Evolutionary conservation across 2,329 filamentous ascomycete species (phyloP), one percentile per base, ranked within the genome.

Genomic region (Colletotrichum horii): DNA sequence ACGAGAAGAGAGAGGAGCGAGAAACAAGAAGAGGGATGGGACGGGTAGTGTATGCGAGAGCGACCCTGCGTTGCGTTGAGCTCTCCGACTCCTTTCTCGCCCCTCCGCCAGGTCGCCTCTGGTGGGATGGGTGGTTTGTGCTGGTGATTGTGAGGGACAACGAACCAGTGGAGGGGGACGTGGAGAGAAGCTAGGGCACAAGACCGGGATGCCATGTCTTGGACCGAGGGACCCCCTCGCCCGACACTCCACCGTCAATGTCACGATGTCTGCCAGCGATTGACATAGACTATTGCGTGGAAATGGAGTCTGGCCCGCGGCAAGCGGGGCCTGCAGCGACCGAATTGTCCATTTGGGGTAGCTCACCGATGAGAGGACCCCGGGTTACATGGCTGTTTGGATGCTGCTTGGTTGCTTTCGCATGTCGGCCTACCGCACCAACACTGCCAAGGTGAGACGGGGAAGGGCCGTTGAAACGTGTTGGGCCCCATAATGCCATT

Each of bases 261-360:
- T 64, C 48, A 75, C 70, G 70, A 75, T 36, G 32, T 55, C 26
- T 34, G 56, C 66, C 14, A 48, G 34, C 43, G 55, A 75, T 75
- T 68, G 56, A 58, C 69, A 75, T 48, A 24, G 56, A 73, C 64
- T 48, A 68, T 34, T 65, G 38, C 56, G 64, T 64, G 60, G 73
- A 75, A 69, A 69, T n/a, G 73, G 48, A 48, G 73, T n/a, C 32
- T 64, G 24, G 70, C 34, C 70, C 64, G 62, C 43, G 64, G 73
- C 43, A 30, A 34, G 64, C 70, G 70, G 73, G 73, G 70, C 43
- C 12, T 5, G 24, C 6, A 32, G 22, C 30, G 9, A 65, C 28
- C 14, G 24, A 55, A 65, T 24, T 58, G 26, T 61, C 64, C 28
- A n/a, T 75, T 73, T 68, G 56, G 64, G 64, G 56, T 65, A 75